phyloP scores from a whole-genome alignment of 75 land plant genomes.

The Pinus albicaulis region DNA sequence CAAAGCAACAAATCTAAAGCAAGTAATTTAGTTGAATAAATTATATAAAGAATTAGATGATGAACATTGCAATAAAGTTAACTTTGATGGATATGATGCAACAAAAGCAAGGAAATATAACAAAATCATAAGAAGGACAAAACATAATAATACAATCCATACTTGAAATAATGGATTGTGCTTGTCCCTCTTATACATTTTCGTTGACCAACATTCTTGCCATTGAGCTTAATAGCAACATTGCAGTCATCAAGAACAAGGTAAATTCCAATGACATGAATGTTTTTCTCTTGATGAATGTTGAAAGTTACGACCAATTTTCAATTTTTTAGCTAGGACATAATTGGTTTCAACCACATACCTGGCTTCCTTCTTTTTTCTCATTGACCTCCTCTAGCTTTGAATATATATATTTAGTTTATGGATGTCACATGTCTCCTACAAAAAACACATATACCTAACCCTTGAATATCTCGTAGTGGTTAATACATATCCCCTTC shows the following conservation, averaged over 20 bases:
- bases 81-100: too few species aligned
- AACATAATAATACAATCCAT: too few species aligned
- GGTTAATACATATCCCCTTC: too few species aligned
- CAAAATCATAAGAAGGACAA: too few species aligned
- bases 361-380: neutral
- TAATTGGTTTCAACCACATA: too few species aligned
- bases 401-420: constrained; percentile 14
- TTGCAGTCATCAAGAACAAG: neutral
- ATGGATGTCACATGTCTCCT: constrained; percentile 32
- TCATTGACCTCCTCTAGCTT: neutral
- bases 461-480: constrained; percentile 8
- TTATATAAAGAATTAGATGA: too few species aligned
- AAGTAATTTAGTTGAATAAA: too few species aligned
- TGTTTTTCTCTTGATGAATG: neutral
- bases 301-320: neutral
- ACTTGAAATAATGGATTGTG: too few species aligned
- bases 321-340: neutral
- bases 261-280: neutral
- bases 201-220: too few species aligned
- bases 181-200: neutral
- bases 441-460: constrained; percentile 18
- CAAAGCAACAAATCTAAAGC: too few species aligned
- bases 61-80: too few species aligned
- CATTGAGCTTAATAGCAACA: neutral
- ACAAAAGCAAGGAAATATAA: too few species aligned